A percentile compares a stretch with the other conserved stretches of the same genome.
These are phyloP conservation scores for Populus tomentosa DNA, from an alignment of 441 rosid genomes.

Conservation along the genomic window DNA sequence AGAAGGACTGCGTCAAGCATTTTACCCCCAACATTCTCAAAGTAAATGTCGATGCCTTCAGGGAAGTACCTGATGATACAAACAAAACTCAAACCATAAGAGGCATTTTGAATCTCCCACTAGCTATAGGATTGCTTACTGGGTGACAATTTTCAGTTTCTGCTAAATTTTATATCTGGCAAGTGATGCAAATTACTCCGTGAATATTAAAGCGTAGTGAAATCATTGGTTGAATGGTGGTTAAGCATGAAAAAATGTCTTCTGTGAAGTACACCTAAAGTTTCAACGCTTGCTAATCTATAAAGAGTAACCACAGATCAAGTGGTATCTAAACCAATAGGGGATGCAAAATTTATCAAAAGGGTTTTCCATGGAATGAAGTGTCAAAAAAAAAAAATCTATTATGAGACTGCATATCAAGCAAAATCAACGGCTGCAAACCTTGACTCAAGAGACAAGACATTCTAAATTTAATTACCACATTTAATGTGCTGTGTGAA, in stretches of 20 bases:
- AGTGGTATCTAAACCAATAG: not conserved
- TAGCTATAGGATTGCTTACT: not conserved
- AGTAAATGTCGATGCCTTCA: slow-evolving; percentile 54
- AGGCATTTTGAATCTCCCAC: too few relatives aligned
- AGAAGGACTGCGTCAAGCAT: slow-evolving; percentile 46
- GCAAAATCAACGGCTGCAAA: not conserved
- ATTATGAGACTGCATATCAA: too few relatives aligned
- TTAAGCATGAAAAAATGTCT: too few relatives aligned
- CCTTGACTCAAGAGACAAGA: too few relatives aligned
- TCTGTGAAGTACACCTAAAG: not conserved
- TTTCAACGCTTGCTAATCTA: not conserved
- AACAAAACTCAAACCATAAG: not conserved
- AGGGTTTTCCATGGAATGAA: too few relatives aligned
- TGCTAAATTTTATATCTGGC: not conserved
- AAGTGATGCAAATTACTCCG: not conserved
- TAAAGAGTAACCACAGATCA: not conserved
- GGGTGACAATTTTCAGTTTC: not conserved
- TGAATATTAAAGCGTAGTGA: too few relatives aligned
- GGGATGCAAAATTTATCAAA: too few relatives aligned
- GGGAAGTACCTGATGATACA: slow-evolving; percentile 34
- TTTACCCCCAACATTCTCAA: slow-evolving; percentile 48
- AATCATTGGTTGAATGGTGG: too few relatives aligned
- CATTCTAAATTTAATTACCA: too few relatives aligned
- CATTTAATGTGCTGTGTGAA: not conserved
- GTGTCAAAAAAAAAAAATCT: not conserved